phyloP scores from a whole-genome alignment of 2,329 filamentous ascomycete species.

The Blastomyces silverae region DNA sequence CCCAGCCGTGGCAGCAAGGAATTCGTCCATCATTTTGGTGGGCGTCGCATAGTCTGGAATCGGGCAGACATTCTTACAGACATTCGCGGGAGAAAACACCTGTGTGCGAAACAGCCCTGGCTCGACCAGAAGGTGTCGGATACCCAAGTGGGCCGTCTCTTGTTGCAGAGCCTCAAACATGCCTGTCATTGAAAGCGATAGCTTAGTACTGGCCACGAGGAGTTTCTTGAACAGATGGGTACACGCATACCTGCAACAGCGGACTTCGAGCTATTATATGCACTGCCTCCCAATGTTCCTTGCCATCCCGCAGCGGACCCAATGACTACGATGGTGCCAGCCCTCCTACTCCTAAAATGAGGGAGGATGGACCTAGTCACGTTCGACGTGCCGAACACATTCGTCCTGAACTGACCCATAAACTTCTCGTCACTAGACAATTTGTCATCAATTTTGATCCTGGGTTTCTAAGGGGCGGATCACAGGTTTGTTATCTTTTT shows the following conservation, averaged over 20 bases:
- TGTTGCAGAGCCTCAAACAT: not conserved
- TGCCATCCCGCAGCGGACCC: not conserved
- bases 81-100: not conserved
- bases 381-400: not conserved
- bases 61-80: not conserved
- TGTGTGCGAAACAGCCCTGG: not conserved
- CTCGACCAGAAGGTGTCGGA: constrained; percentile 2
- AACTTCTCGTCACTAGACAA: constrained; percentile 1
- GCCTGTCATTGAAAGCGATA: not conserved
- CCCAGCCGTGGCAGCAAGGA: not conserved
- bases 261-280: not conserved
- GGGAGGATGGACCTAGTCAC: not conserved
- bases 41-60: not conserved
- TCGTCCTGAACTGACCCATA: not conserved
- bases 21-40: not conserved
- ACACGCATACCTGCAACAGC: not conserved
- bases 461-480: not conserved
- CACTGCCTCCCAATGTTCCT: not conserved
- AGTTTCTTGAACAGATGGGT: not conserved
- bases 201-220: not conserved
- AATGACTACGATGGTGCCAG: not conserved
- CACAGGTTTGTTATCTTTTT: not conserved
- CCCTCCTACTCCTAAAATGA: not conserved
- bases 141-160: not conserved
- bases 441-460: not conserved